These are phyloP conservation scores for Chrysoporthe puriensis DNA, from an alignment of 2,329 filamentous ascomycete species.

Conservation along the genomic window DNA sequence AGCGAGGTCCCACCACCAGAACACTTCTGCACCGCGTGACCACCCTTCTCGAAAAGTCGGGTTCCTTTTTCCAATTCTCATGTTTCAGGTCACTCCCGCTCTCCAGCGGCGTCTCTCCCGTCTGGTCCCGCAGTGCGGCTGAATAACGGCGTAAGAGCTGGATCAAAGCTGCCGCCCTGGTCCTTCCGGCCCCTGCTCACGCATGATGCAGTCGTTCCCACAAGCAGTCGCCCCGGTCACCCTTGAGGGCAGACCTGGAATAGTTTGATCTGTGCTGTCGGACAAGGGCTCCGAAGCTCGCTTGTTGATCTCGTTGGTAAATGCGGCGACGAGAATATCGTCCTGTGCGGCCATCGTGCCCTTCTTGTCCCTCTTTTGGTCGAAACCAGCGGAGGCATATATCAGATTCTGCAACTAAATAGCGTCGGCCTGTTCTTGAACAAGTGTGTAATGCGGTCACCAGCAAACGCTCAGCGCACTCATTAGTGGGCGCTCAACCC, in stretches of 20 bases:
- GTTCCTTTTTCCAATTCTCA: neutral
- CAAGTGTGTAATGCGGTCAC: too few species aligned
- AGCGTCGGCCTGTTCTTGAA: too few species aligned
- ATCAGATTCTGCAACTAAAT: too few species aligned
- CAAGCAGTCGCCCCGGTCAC: too few species aligned
- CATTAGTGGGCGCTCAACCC: too few species aligned
- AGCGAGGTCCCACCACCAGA: neutral
- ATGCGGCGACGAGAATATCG: conserved; percentile 32
- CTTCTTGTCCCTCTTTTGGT: too few species aligned
- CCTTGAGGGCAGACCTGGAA: neutral
- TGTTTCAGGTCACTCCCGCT: neutral
- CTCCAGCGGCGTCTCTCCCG: neutral
- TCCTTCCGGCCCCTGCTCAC: conserved; percentile 14
- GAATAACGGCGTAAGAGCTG: conserved; percentile 29
- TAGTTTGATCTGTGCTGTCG: conserved; percentile 15
- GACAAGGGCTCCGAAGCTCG: neutral
- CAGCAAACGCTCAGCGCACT: too few species aligned
- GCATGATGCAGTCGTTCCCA: too few species aligned
- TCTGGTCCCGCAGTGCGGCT: neutral
- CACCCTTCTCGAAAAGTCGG: neutral
- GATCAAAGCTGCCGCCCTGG: conserved; percentile 31
- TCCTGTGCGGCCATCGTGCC: conserved; percentile 23
- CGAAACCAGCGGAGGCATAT: too few species aligned
- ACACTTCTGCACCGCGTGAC: neutral
- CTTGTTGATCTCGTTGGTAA: neutral